phyloP scores from a whole-genome alignment of 148 eudicot genomes.

The Hydrangea macrophylla region DNA sequence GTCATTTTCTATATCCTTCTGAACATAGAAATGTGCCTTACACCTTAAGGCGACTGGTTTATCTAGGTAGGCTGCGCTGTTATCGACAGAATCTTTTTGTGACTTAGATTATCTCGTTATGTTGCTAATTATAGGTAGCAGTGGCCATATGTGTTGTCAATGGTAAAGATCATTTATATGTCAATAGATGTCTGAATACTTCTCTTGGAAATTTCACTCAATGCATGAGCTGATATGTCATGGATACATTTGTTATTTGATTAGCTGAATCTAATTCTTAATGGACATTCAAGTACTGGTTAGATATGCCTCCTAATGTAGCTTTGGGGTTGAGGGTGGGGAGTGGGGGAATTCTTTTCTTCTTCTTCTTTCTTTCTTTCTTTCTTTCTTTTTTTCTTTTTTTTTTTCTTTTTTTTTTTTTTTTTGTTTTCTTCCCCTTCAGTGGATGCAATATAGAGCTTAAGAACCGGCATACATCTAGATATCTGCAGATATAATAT shows the following conservation, averaged over 20 bases:
- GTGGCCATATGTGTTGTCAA: background rate
- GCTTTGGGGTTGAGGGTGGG: too few relatives aligned
- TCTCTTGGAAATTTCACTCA: too few relatives aligned
- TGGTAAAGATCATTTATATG: background rate
- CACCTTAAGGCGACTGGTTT: too few relatives aligned
- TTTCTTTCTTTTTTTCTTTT: too few relatives aligned
- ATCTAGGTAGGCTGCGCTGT: too few relatives aligned
- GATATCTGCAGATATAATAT: too few relatives aligned
- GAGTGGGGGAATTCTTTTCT: too few relatives aligned
- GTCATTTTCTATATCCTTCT: conserved; percentile 21
- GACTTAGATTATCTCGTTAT: background rate
- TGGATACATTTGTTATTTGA: background rate
- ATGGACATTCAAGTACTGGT: background rate
- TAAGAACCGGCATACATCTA: too few relatives aligned
- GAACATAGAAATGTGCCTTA: background rate
- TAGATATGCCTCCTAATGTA: background rate
- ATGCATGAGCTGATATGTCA: background rate
- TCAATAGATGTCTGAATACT: too few relatives aligned
- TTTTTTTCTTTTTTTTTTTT: background rate
- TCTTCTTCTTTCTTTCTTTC: too few relatives aligned
- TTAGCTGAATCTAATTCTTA: conserved; percentile 1
- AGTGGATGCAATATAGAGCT: too few relatives aligned
- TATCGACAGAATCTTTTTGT: too few relatives aligned
- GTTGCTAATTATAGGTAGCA: background rate
- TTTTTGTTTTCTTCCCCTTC: background rate